These are phyloP conservation scores for Yamadazyma epiphylla DNA, from an alignment of 1,139 yeast genomes.

Conservation along the genomic window DNA sequence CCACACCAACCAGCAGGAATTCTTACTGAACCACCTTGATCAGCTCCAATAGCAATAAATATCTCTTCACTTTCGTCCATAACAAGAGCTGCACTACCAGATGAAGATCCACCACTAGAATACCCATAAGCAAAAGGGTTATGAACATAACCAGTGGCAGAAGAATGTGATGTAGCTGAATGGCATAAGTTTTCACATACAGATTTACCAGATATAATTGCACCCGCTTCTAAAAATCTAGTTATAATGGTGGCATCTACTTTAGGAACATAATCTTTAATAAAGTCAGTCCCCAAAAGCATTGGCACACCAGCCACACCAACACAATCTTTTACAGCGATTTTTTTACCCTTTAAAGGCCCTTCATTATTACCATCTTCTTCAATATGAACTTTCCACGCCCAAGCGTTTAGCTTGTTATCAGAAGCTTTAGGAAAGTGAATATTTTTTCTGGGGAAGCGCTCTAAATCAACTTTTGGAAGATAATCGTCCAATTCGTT, in stretches of 20 bases:
- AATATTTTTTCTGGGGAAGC: constrained; percentile 26
- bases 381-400: constrained; percentile 6
- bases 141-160: constrained; percentile 13
- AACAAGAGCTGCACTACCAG: constrained; percentile 12
- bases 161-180: constrained; percentile 14
- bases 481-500: constrained; percentile 15
- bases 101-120: constrained; percentile 14
- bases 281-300: constrained; percentile 13
- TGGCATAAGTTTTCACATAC: constrained; percentile 14
- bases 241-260: constrained; percentile 14
- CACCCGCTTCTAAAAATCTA: constrained; percentile 13
- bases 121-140: constrained; percentile 12
- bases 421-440: constrained; percentile 16
- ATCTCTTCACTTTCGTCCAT: constrained; percentile 9
- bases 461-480: constrained; percentile 16
- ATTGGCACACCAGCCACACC: constrained; percentile 14
- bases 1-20: constrained; percentile 14
- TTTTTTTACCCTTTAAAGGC: constrained; percentile 3
- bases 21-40: constrained; percentile 13
- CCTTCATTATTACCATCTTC: constrained; percentile 2
- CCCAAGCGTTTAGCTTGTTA: constrained; percentile 15
- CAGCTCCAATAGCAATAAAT: constrained; percentile 12
- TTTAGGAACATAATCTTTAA: constrained; percentile 10
- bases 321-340: constrained; percentile 11
- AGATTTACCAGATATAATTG: constrained; percentile 9